Conservation (phyloP, 2,329 filamentous ascomycete genomes). For the Penicillium vulpinum region DNA sequence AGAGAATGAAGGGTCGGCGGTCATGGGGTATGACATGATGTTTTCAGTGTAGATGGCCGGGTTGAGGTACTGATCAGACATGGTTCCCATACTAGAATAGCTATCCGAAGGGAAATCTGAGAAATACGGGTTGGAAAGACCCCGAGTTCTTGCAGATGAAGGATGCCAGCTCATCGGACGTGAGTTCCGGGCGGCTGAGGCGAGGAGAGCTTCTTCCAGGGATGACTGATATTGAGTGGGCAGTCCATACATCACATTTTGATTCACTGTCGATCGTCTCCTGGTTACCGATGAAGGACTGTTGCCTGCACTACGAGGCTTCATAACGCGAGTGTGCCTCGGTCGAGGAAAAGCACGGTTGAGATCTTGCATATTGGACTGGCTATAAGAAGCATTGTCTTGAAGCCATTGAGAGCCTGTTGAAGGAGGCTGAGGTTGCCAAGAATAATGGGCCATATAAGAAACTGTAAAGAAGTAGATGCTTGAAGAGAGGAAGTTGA, state of each 20-base stretch:
- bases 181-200: constrained; percentile 41
- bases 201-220: constrained; percentile 47
- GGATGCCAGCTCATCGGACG: constrained; percentile 78
- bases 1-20: constrained; percentile 21
- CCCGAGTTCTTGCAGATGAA: constrained; percentile 49
- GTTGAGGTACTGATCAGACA: constrained; percentile 22
- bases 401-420: constrained; percentile 31
- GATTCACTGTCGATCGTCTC: constrained; percentile 57
- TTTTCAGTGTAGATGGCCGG: constrained; percentile 18
- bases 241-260: constrained; percentile 50
- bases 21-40: constrained; percentile 26
- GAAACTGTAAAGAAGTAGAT: constrained; percentile 1
- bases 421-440: constrained; percentile 28
- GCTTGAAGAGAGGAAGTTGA: not conserved
- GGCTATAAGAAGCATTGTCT: constrained; percentile 23
- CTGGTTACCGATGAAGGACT: constrained; percentile 57
- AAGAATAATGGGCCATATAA: constrained; percentile 35
- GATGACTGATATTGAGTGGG: constrained; percentile 40
- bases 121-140: constrained; percentile 25
- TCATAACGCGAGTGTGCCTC: constrained; percentile 59
- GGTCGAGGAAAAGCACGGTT: constrained; percentile 49
- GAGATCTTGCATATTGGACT: constrained; percentile 40
- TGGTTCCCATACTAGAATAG: constrained; percentile 18
- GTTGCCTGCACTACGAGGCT: constrained; percentile 67
- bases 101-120: constrained; percentile 22